Base-by-base conservation (phyloP, 1,284 basidiomycete species). In the Marasmius oreades region DNA sequence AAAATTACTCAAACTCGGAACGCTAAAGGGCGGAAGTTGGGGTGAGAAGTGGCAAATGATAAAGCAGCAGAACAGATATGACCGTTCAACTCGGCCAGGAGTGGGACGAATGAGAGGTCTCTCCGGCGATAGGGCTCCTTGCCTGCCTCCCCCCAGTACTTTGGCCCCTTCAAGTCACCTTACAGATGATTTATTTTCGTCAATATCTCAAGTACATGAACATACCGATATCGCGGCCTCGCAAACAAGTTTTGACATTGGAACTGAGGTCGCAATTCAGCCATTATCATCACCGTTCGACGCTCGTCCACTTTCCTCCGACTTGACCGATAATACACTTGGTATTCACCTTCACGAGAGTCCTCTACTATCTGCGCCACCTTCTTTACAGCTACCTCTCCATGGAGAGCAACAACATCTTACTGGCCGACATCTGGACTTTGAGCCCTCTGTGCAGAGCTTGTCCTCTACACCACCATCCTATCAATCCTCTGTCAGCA, bases 1-100 rank as follows among this genome's bases (percentile, higher is more conserved):
- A 24, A 88, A 90, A 67, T 70, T 93, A 33, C 70, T 93, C 58
- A 91, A 92, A 67, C 73, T 93, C 4, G 88, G 88, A 44, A 90
- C 86, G 26, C 65, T 92, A 65, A 88, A 83, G 70, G 90, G 88
- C 14, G 75, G 75, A 53, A 86, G 79, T 64, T 93, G 90, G 90
- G 80, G 76, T 22, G 85, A 85, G 42, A 91, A 91, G 69, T 93
- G 90, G 90, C 71, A 73, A 28, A 73, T 74, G 58, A 83, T 89
- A 47, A 92, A 88, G 72, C 66, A 67, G 34, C 81, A 83, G 59
- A 69, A 82, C 60, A 75, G 75, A 12, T 78, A 80, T 62, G 68
- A 14, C 3, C 16, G 50, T 24, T 7, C 28, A 14, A 37, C 6
- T 34, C 37, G 39, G 18, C 20, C 43, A 20, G 23, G 39, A 42